phyloP scores from a whole-genome alignment of 1,139 yeast species.

The Eremothecium coryli region DNA sequence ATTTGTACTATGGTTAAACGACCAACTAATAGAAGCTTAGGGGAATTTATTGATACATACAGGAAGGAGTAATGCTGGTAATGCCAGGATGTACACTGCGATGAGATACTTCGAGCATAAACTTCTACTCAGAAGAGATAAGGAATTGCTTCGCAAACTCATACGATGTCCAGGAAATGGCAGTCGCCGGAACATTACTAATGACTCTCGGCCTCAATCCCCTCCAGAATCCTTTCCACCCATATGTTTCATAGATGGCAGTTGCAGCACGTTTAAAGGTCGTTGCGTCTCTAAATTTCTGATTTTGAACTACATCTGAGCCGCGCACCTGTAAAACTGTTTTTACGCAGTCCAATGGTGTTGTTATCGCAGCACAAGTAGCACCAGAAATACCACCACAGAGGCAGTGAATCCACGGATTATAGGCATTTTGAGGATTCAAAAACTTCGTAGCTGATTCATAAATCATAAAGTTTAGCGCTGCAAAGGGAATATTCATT shows the following conservation, averaged over 20 bases:
- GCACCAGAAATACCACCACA: constrained; percentile 97
- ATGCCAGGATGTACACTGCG: no score
- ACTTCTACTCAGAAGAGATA: no score
- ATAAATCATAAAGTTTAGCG: constrained; percentile 86
- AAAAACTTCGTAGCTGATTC: constrained; percentile 70
- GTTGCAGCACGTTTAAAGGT: constrained; percentile 67
- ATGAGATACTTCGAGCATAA: no score
- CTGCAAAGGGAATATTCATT: constrained; percentile 93
- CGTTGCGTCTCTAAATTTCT: constrained; percentile 47
- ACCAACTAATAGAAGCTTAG: no score
- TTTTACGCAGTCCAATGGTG: constrained; percentile 91
- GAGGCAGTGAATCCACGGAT: constrained; percentile 86
- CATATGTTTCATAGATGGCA: constrained; percentile 59
- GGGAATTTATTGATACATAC: no score
- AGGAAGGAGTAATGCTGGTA: no score
- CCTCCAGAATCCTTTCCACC: constrained; percentile 62
- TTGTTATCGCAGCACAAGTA: constrained; percentile 89
- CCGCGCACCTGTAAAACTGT: constrained; percentile 65
- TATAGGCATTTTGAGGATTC: constrained; percentile 71
- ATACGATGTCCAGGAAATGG: constrained; percentile 96
- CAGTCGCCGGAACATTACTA: constrained; percentile 92
- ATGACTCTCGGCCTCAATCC: constrained; percentile 90
- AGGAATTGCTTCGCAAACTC: constrained; percentile 73
- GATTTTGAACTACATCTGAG: constrained; percentile 33
- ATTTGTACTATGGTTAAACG: no score